phyloP scores from a whole-genome alignment of 495 filamentous ascomycete genomes.

The Rostrohypoxylon terebratum region DNA sequence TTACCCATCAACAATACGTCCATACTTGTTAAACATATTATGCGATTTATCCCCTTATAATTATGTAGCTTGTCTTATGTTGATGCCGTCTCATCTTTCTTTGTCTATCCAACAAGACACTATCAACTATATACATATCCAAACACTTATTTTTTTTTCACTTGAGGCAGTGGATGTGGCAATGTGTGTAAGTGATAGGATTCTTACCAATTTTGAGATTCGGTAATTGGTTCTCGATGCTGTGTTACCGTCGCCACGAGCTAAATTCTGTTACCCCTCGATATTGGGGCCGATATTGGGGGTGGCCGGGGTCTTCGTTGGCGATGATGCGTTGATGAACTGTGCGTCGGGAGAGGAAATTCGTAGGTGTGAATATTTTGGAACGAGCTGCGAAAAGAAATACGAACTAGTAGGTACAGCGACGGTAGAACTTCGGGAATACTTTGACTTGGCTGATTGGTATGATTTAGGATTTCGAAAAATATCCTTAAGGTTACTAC shows the following conservation, averaged over 20 bases:
- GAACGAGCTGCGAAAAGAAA: conserved; percentile 19
- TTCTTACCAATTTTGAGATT: conserved; percentile 36
- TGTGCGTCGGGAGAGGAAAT: conserved; percentile 48
- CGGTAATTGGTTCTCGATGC: conserved; percentile 30
- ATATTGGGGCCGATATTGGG: too few species aligned
- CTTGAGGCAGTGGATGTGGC: not conserved
- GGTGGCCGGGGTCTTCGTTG: conserved; percentile 21
- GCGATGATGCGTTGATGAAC: conserved; percentile 41
- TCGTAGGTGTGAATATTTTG: conserved; percentile 49
- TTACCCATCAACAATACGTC: conserved; percentile 39
- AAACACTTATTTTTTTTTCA: not conserved
- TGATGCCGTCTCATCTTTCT: not conserved
- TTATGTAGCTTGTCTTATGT: not conserved
- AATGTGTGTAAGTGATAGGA: not conserved
- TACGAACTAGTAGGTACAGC: not conserved
- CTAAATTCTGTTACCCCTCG: conserved; percentile 11
- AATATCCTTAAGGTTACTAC: too few species aligned
- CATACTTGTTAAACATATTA: conserved; percentile 23
- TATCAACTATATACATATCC: not conserved
- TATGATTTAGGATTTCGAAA: not conserved
- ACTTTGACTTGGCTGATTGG: not conserved
- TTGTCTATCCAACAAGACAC: not conserved
- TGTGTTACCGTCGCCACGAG: conserved; percentile 39
- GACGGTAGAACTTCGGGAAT: conserved; percentile 15
- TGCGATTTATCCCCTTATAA: not conserved